Percentiles rank a stretch among this genome's conserved stretches.
phyloP scores from a whole-genome alignment of 371 early-diverging fungal genomes.

The Polyrhizophydium stewartii region DNA sequence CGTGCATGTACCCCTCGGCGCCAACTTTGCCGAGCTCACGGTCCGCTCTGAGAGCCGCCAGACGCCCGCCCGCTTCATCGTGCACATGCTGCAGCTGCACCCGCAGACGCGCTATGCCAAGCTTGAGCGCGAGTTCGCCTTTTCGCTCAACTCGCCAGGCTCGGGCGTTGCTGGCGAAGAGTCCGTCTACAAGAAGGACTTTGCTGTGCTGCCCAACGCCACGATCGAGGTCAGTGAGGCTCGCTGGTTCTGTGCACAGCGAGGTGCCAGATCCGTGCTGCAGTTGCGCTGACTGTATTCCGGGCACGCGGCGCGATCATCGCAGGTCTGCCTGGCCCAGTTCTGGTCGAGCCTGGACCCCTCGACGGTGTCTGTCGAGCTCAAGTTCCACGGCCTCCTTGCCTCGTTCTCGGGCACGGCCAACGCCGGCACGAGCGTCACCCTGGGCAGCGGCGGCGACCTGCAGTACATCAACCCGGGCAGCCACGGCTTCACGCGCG shows the following conservation, averaged over 20 bases:
- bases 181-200: slow-evolving; percentile 48
- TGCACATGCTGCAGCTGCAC: slow-evolving; percentile 52
- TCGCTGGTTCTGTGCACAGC: no score
- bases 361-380: slow-evolving; percentile 62
- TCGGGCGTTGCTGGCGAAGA: slow-evolving; percentile 57
- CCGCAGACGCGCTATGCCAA: slow-evolving; percentile 66
- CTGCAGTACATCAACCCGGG: slow-evolving; percentile 53
- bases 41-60: slow-evolving; percentile 22
- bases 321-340: slow-evolving; percentile 60
- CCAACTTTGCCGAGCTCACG: slow-evolving; percentile 59
- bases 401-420: slow-evolving; percentile 30
- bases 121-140: slow-evolving; percentile 52
- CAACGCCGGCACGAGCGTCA: slow-evolving; percentile 31
- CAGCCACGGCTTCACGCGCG: slow-evolving; percentile 57
- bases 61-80: slow-evolving; percentile 23
- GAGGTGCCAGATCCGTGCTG: not conserved
- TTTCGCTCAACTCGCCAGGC: slow-evolving; percentile 42
- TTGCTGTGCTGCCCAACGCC: slow-evolving; percentile 65
- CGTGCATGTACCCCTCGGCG: slow-evolving; percentile 74
- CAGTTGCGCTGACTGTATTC: slow-evolving; percentile 2
- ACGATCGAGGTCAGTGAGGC: slow-evolving; percentile 74
- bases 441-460: slow-evolving; percentile 21
- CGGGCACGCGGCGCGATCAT: not conserved
- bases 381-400: slow-evolving; percentile 80
- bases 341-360: slow-evolving; percentile 80